A percentile compares a stretch with the other conserved stretches of the same genome.
Conservation (phyloP, 1,139 yeast genomes). For the Suhomyces kunorum region DNA sequence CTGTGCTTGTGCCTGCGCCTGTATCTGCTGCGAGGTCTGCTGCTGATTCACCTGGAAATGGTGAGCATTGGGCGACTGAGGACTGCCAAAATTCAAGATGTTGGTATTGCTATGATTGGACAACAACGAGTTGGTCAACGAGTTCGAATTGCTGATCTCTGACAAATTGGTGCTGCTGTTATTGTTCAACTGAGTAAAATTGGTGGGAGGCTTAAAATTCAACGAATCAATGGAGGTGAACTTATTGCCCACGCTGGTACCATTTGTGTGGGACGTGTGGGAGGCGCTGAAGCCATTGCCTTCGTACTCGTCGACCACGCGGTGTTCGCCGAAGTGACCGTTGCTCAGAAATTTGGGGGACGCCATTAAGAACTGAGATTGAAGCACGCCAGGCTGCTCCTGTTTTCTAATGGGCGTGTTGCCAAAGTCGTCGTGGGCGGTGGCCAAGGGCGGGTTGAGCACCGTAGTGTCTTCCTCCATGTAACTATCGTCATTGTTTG, state of each 20-base stretch:
- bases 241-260: conserved; percentile 20
- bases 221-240: conserved; percentile 45
- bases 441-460: conserved; percentile 20
- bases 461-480: conserved; percentile 45
- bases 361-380: conserved; percentile 15
- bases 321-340: conserved; percentile 20
- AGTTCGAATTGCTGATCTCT: conserved; percentile 33
- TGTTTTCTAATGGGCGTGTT: conserved; percentile 13
- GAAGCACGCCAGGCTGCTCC: conserved; percentile 13
- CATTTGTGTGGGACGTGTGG: conserved; percentile 2
- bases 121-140: conserved; percentile 27
- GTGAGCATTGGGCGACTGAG: conserved; percentile 14
- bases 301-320: conserved; percentile 16
- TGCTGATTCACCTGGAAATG: conserved; percentile 15
- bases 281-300: conserved; percentile 9
- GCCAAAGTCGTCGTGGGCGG: conserved; percentile 10
- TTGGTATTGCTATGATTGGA: conserved; percentile 25
- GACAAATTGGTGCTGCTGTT: conserved; percentile 43
- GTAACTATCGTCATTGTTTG: conserved; percentile 31
- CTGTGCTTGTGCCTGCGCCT: conserved; percentile 17
- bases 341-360: conserved; percentile 32
- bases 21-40: conserved; percentile 16
- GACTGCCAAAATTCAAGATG: conserved; percentile 11
- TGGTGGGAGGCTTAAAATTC: conserved; percentile 44
- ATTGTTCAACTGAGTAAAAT: conserved; percentile 48